Conservation (phyloP, 306 rosid genomes). For the Rosa multiflora region DNA sequence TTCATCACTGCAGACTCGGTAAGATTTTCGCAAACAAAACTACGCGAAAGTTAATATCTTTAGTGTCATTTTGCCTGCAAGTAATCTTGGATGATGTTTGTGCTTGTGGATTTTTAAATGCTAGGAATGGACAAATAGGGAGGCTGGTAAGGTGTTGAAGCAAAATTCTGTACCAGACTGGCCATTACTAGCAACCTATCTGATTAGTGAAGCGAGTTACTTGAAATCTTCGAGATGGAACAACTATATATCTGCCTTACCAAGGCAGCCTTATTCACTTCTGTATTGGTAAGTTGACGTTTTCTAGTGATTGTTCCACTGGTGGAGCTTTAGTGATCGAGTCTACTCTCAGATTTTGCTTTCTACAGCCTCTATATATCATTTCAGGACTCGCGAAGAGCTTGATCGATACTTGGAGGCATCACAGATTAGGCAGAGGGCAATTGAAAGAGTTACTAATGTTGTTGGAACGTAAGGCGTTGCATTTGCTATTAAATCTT, state of each 20-base stretch:
- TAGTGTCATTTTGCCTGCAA: not conserved
- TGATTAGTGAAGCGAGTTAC: conserved; percentile 88
- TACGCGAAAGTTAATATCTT: not conserved
- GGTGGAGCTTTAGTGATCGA: conserved; percentile 17
- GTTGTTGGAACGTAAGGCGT: conserved; percentile 87
- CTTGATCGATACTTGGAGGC: conserved; percentile 96
- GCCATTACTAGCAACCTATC: conserved; percentile 90
- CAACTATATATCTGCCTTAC: conserved; percentile 86
- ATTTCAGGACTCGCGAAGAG: conserved; percentile 89
- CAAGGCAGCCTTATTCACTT: conserved; percentile 94
- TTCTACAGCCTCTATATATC: conserved; percentile 32
- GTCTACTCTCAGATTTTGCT: conserved; percentile 26
- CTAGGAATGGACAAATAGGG: conserved; percentile 74
- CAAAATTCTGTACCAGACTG: conserved; percentile 84
- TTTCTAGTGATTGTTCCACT: conserved; percentile 10
- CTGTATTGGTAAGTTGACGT: conserved; percentile 66
- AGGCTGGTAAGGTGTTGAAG: conserved; percentile 74
- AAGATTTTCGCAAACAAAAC: conserved; percentile 15
- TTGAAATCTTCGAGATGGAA: conserved; percentile 87
- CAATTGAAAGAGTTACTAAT: conserved; percentile 78
- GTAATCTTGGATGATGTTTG: not conserved
- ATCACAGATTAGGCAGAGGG: conserved; percentile 88
- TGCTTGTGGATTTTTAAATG: conserved; percentile 14
- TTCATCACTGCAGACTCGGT: conserved; percentile 77
- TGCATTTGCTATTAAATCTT: conserved; percentile 26